These are phyloP conservation scores for Penicillium polonicum DNA, from an alignment of 2,329 filamentous ascomycete species.

Conservation along the genomic window DNA sequence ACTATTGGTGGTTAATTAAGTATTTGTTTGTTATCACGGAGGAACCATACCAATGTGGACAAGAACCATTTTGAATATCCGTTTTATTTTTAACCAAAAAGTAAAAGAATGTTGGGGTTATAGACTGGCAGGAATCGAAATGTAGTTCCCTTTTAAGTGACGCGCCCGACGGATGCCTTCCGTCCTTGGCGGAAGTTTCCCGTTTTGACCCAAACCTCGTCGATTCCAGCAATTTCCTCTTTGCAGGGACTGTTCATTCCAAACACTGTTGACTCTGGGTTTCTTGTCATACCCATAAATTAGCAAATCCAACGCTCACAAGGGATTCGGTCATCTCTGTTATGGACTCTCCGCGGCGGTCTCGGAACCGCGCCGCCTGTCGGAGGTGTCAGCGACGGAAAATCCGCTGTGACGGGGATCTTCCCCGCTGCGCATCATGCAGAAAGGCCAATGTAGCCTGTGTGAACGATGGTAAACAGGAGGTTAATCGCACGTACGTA, in stretches of 20 bases:
- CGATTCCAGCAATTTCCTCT: not conserved
- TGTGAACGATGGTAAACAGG: slow-evolving; percentile 47
- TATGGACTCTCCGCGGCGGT: slow-evolving; percentile 31
- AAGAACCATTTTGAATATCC: slow-evolving; percentile 24
- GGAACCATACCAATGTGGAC: slow-evolving; percentile 26
- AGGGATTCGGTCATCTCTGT: too few relatives aligned
- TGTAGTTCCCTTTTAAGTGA: not conserved
- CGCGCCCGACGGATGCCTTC: not conserved
- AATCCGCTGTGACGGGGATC: slow-evolving; percentile 50
- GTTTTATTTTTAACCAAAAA: not conserved
- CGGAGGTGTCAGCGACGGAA: slow-evolving; percentile 50
- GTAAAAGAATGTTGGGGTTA: not conserved
- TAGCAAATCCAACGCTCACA: not conserved
- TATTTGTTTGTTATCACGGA: too few relatives aligned
- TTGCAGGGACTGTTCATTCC: not conserved
- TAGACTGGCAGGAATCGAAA: not conserved
- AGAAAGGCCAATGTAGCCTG: slow-evolving; percentile 45
- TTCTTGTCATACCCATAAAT: not conserved
- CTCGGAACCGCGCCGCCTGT: slow-evolving; percentile 36
- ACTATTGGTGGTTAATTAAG: slow-evolving; percentile 35
- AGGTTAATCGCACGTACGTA: slow-evolving; percentile 45
- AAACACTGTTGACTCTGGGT: too few relatives aligned
- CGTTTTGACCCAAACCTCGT: not conserved
- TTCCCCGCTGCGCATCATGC: slow-evolving; percentile 47
- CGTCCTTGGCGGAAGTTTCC: slow-evolving; percentile 4